Evolutionary conservation across 805 yeast genomes (phyloP).

Genomic region (Candida vartiovaarae): DNA sequence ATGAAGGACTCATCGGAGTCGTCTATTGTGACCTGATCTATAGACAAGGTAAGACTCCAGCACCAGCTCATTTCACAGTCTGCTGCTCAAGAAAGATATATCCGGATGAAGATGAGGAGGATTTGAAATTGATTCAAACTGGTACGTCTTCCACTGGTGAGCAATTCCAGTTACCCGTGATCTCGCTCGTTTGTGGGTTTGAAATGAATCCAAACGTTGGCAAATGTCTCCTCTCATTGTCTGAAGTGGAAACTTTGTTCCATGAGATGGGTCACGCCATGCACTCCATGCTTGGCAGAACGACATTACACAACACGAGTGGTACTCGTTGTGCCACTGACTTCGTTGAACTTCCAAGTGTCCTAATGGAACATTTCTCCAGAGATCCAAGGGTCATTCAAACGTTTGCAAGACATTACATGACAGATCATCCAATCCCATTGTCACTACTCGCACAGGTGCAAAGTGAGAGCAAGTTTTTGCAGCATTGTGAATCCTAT

Average conservation of each 20-base stretch:
- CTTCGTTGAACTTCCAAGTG: constrained; percentile 94
- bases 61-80: constrained; percentile 94
- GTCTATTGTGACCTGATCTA: constrained; percentile 86
- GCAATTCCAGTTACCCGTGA: constrained; percentile 77
- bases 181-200: constrained; percentile 85
- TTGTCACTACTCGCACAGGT: constrained; percentile 40
- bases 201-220: constrained; percentile 31
- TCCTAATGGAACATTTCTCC: constrained; percentile 92
- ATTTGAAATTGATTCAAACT: constrained; percentile 28
- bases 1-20: constrained; percentile 62
- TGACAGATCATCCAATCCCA: constrained; percentile 57
- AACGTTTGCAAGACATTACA: constrained; percentile 60
- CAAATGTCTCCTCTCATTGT: constrained; percentile 56
- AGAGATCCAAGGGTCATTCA: constrained; percentile 69
- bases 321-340: constrained; percentile 96
- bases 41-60: constrained; percentile 64
- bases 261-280: constrained; percentile 99
- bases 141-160: constrained; percentile 31
- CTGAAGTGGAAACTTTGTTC: constrained; percentile 87
- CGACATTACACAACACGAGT: constrained; percentile 81
- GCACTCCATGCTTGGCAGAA: constrained; percentile 94
- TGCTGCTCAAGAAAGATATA: constrained; percentile 85
- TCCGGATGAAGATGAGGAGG: constrained; percentile 39
- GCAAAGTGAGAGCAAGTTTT: constrained; percentile 42
- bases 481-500: constrained; percentile 67